Percentiles rank a stretch among this genome's conserved stretches.
Conservation (phyloP, 441 rosid genomes). For the Gossypium laxum region DNA sequence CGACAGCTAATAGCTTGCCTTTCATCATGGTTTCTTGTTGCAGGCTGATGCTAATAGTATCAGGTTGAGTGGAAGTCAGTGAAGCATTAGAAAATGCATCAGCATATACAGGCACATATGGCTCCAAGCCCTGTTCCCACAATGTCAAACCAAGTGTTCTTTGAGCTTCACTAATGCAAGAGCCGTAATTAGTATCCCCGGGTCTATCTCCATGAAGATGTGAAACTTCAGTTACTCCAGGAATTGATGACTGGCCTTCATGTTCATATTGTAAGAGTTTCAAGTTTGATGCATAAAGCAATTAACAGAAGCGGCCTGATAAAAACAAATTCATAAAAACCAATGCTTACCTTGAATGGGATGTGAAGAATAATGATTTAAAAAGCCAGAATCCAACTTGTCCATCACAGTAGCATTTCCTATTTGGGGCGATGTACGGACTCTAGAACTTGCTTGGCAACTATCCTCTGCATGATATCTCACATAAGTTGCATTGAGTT, state of each 20-base stretch:
- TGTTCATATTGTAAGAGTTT: constrained; percentile 10
- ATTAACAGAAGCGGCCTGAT: background rate
- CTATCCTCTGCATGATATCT: constrained; percentile 47
- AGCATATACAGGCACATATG: constrained; percentile 31
- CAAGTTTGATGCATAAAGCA: background rate
- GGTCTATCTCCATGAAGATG: constrained; percentile 29
- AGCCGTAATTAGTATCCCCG: constrained; percentile 18
- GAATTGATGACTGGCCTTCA: constrained; percentile 29
- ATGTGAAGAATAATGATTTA: constrained; percentile 21
- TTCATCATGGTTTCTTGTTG: constrained; percentile 29
- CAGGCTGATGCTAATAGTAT: constrained; percentile 22
- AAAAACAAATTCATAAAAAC: background rate
- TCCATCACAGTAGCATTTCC: constrained; percentile 26
- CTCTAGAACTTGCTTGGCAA: constrained; percentile 35
- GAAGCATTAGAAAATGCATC: constrained; percentile 25
- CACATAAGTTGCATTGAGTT: constrained; percentile 16
- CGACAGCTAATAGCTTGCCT: constrained; percentile 28
- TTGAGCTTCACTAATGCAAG: constrained; percentile 30
- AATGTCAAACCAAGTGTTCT: constrained; percentile 42
- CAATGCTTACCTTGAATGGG: constrained; percentile 29
- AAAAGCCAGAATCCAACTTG: constrained; percentile 25
- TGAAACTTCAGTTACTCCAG: constrained; percentile 27
- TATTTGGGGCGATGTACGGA: constrained; percentile 29
- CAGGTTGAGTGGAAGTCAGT: constrained; percentile 27
- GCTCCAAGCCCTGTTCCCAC: constrained; percentile 56